Evolutionary conservation across 1,139 yeast species (phyloP).

Genomic region (Yamadazyma spencermartinsiae): DNA sequence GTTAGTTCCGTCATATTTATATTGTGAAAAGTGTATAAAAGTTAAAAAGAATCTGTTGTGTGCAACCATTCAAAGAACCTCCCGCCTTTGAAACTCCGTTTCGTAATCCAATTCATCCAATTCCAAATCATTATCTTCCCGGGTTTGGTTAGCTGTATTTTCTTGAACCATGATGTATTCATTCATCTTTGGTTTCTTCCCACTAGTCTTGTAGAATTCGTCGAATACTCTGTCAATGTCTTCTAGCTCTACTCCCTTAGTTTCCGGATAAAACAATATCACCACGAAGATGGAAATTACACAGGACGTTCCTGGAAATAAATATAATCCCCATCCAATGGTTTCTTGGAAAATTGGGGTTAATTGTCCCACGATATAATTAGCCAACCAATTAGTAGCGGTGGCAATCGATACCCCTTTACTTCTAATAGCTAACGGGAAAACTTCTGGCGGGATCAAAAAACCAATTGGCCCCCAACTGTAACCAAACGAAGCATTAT

Average conservation of each 20-base stretch:
- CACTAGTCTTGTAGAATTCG: constrained; percentile 32
- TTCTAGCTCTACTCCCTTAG: constrained; percentile 84
- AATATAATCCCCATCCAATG: constrained; percentile 52
- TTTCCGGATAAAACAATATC: constrained; percentile 75
- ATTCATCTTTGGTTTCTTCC: constrained; percentile 20
- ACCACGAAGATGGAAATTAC: constrained; percentile 52
- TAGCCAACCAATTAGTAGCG: constrained; percentile 57
- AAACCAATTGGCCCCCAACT: constrained; percentile 63
- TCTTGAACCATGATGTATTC: constrained; percentile 17
- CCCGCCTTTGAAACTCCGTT: constrained; percentile 9
- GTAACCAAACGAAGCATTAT: constrained; percentile 55
- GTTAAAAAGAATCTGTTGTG: not conserved
- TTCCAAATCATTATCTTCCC: constrained; percentile 17
- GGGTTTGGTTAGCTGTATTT: constrained; percentile 3
- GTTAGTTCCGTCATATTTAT: no score
- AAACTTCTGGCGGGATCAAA: constrained; percentile 55
- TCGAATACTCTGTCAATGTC: constrained; percentile 87
- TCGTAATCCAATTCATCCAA: constrained; percentile 24
- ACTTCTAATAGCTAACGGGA: constrained; percentile 53
- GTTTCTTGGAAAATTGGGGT: constrained; percentile 50
- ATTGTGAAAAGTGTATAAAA: no score
- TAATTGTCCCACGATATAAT: constrained; percentile 55
- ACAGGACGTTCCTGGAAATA: constrained; percentile 51
- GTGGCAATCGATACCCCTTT: constrained; percentile 57
- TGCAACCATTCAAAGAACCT: not conserved